Base-by-base conservation (phyloP, 2,329 filamentous ascomycete species). In the Rhynchosporium graminicola region DNA sequence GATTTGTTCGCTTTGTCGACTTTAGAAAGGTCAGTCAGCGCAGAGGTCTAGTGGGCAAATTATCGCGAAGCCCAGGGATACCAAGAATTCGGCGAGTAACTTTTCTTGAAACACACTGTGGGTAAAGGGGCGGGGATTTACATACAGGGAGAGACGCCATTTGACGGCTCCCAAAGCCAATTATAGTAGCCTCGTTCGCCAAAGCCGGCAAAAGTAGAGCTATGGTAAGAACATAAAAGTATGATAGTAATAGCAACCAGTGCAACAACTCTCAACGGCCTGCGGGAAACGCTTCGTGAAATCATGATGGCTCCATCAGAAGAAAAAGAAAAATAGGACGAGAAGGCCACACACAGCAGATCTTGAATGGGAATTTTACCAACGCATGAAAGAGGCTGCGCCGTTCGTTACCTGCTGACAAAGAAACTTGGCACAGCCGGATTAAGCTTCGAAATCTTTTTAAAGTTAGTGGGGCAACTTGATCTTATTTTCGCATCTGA, bases 241-340 rank as follows among this genome's bases (percentile, higher is more conserved):
- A 54, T 20, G 38, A 54, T 20, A 8, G 40, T 9, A 54, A 54
- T 54, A 29, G 51, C 51, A 54, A 33, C 51, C 15, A 42, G 40
- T 28, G 51, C 51, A 38, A 54, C 51, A 33, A 20, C 33, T 29
- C 51, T 54, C 33, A 54, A 20, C 9, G 51, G 51, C 51, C 51
- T 42, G 51, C 51, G 51, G 20, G 51, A 54, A 26, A 54, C 38
- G 36, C 51, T 54, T 28, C 51, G 51, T 40, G 51, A 33, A 54
- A 42, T 54, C 51, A 54, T 54, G 33, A 38, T 54, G 33, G 33
- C 26, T 33, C 31, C 50, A 52, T 52, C 50, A 10, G 12, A 52
- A 33, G 50, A 26, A 20, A 26, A 52, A 52, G n/a, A 15, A 31
- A 33, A 26, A n/a, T n/a, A n/a, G 15, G 13, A 33, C 33, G 15